Conservation (phyloP, 2,329 filamentous ascomycete species). For the Coniochaeta sp. region DNA sequence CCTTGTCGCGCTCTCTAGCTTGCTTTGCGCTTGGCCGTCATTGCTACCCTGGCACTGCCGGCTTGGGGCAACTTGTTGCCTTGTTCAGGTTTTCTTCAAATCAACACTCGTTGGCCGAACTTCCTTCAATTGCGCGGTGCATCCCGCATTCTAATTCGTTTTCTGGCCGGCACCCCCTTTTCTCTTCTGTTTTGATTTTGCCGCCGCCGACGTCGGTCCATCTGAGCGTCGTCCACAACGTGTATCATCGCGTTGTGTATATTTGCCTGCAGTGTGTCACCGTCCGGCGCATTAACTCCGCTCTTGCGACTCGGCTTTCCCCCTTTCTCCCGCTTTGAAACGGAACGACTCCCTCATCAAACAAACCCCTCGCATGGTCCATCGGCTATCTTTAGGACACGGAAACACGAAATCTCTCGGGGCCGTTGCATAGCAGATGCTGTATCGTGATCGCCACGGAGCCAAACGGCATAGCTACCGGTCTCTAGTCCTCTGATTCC, state of each 20-base stretch:
- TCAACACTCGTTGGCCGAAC: neutral
- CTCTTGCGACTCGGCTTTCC: neutral
- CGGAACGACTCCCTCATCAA: neutral
- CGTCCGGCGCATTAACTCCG: neutral
- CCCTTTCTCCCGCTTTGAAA: neutral
- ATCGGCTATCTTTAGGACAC: slow-evolving; percentile 5
- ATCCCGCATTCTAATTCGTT: neutral
- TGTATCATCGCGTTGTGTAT: no score
- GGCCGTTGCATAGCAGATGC: slow-evolving; percentile 5
- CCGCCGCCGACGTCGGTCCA: neutral
- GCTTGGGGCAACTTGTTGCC: neutral
- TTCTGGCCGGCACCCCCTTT: neutral
- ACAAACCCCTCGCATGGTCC: neutral
- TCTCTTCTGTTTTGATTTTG: neutral
- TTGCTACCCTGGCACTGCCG: slow-evolving; percentile 1
- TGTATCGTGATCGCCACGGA: slow-evolving; percentile 1
- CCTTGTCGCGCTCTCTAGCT: neutral
- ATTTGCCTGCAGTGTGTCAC: no score
- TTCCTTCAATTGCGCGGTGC: neutral
- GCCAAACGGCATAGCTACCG: slow-evolving; percentile 6
- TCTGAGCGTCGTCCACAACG: neutral
- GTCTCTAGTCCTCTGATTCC: slow-evolving; percentile 2
- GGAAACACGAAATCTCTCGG: neutral
- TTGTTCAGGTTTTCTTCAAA: neutral
- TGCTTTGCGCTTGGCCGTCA: no score